Base-by-base conservation (phyloP, 2,329 filamentous ascomycete genomes). In the Scedosporium boydii region DNA sequence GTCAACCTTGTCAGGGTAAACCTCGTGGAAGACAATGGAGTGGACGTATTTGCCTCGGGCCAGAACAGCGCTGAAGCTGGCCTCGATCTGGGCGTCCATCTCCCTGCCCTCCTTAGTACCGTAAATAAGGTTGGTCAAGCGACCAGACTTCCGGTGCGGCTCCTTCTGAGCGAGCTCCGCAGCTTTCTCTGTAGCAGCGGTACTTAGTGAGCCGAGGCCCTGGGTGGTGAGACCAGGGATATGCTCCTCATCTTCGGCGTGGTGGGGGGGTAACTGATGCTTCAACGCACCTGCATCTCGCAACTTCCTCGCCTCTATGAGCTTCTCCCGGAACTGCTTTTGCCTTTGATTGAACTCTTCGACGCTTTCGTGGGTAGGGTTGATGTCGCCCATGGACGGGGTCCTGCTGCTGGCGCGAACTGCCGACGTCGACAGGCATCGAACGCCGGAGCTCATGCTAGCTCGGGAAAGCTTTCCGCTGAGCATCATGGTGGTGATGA, bases 1-100 rank as follows among this genome's bases (percentile, higher is more conserved):
- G 66, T 97, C 92, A 57, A 97, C 90, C 77, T 91, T 95, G 70
- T 97, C 92, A 65, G 93, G 92, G 78, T 96, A 92, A 67, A 99
- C 95, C 65, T 96, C 86, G 79, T 99, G 95, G 72, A 96, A 91
- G 64, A 96, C 92, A 74, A 99, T 97, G 57, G 92, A 96, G 77
- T 99, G 95, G 62, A 99, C 93, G 71, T 99, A 99, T 79, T 99
- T 99, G 72, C 95, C 95, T 67, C 95, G 85, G 26, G 95, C 95
- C 56, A 99, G 81, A 55, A 98, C 90, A 75, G 97, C 93, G 60
- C 90, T 96, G 78, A 98, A 99, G 73, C 90, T 96, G 63, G 93
- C 87, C 78, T 98, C 92, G 71, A 99, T 93, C 77, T 98, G 93
- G 66, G 90, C 89, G 71, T 99, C 95, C 73, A 97, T 85, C 78